These are phyloP conservation scores for Withania somnifera DNA, from an alignment of 305 asterid genomes.

Conservation along the genomic window DNA sequence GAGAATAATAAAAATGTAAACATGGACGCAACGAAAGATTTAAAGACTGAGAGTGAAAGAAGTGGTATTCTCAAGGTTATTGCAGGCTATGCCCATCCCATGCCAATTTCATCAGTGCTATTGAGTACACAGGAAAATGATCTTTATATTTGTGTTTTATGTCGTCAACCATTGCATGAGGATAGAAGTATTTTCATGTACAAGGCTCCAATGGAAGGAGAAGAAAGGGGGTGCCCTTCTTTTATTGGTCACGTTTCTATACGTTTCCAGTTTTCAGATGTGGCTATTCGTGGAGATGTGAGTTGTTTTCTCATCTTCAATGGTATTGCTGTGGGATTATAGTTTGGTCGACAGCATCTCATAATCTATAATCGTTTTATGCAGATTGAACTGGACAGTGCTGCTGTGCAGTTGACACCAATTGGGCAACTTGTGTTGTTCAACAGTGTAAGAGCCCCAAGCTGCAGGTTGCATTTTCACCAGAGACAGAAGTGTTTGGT, in stretches of 20 bases:
- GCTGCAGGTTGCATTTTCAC: slow-evolving; percentile 50
- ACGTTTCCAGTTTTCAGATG: slow-evolving; percentile 29
- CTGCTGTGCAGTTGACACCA: slow-evolving; percentile 68
- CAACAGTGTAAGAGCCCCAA: slow-evolving; percentile 55
- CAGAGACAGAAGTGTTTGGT: background rate
- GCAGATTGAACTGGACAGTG: slow-evolving; percentile 49
- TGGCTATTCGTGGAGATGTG: slow-evolving; percentile 54
- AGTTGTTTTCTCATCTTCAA: slow-evolving; percentile 16
- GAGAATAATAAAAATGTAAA: slow-evolving; percentile 25
- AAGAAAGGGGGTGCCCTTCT: slow-evolving; percentile 55
- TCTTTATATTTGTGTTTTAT: slow-evolving; percentile 47
- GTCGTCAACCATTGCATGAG: slow-evolving; percentile 40
- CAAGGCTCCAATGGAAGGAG: slow-evolving; percentile 43
- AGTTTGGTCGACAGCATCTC: background rate
- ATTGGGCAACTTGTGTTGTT: slow-evolving; percentile 59
- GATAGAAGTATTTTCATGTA: slow-evolving; percentile 52
- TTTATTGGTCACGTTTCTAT: slow-evolving; percentile 56
- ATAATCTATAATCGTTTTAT: slow-evolving; percentile 10
- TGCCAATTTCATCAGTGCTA: slow-evolving; percentile 60
- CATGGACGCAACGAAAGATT: slow-evolving; percentile 14
- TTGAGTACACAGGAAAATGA: slow-evolving; percentile 44
- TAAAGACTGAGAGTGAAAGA: slow-evolving; percentile 19
- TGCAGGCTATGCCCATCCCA: slow-evolving; percentile 59
- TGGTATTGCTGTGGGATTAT: background rate
- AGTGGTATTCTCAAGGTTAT: slow-evolving; percentile 35